phyloP scores from a whole-genome alignment of 805 yeast genomes.

The Maudiozyma barnettii region DNA sequence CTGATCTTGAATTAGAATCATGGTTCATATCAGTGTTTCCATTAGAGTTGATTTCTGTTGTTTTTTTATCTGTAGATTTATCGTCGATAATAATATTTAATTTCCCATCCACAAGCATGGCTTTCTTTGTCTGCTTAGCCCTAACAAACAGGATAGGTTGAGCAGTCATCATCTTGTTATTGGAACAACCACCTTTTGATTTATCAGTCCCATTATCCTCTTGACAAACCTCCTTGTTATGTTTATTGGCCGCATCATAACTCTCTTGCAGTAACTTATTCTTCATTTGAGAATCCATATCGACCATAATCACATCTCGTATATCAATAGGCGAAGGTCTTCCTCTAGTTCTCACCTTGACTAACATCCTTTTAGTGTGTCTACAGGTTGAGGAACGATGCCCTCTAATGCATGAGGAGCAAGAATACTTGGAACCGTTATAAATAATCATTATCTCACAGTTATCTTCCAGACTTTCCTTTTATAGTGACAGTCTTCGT shows the following conservation, averaged over 20 bases:
- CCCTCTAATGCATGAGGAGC: slow-evolving; percentile 83
- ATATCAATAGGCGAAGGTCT: slow-evolving; percentile 54
- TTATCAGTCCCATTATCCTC: slow-evolving; percentile 3
- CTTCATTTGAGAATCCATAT: slow-evolving; percentile 20
- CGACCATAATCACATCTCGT: slow-evolving; percentile 26
- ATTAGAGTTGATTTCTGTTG: background rate
- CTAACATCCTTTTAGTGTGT: slow-evolving; percentile 69
- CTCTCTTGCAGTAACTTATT: slow-evolving; percentile 3
- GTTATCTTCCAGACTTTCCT: too few species aligned
- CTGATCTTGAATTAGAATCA: too few species aligned
- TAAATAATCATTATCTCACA: slow-evolving; percentile 53
- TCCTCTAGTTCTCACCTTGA: slow-evolving; percentile 85
- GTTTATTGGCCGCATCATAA: slow-evolving; percentile 2
- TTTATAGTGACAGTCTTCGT: too few species aligned
- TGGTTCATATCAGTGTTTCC: background rate
- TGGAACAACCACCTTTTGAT: background rate
- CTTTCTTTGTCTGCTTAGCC: slow-evolving; percentile 21
- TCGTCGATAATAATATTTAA: slow-evolving; percentile 21
- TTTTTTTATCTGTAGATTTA: background rate
- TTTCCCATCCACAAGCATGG: slow-evolving; percentile 22
- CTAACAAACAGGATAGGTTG: slow-evolving; percentile 25
- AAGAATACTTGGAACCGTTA: slow-evolving; percentile 72
- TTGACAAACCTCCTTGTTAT: background rate
- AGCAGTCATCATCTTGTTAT: slow-evolving; percentile 18
- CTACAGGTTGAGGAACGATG: slow-evolving; percentile 83